Evolutionary conservation across 352 stramenopile genomes (phyloP), one percentile per base, ranked within the genome.

Genomic region (Globisporangium viniferum): DNA sequence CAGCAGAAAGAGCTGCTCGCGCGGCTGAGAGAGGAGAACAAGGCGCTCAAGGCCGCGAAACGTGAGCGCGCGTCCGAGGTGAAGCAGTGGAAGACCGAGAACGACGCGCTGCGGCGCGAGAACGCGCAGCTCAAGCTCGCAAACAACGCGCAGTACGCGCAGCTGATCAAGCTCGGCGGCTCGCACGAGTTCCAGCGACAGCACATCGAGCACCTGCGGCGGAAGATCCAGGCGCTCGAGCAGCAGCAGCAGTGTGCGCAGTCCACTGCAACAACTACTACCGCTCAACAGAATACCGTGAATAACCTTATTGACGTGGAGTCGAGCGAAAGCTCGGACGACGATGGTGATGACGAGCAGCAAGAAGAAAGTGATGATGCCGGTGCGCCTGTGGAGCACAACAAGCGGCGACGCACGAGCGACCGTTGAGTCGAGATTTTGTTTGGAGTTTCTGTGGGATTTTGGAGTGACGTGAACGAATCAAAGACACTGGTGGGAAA

Each of bases 141-240:
- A 14, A 66, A 66, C 29, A 46, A 66, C 46, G 49, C 60, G 60
- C 60, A 66, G 60, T 66, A 66, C 60, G 60, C 48, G 9, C 46
- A 66, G 60, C 60, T 66, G 15, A 56, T 66, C 60, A 66, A 66
- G 29, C 60, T 66, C 20, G 60, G 60, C 24, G 33, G 60, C 48
- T 66, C 60, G 29, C 60, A 66, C 60, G 60, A 66, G 60, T 66
- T 66, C 46, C 60, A 66, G 60, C 60, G 60, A 48, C 60, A 66
- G 48, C 60, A 66, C 60, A 66, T 66, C 6, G 60, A 66, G 46
- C 60, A 66, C 48, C 29, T 66, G 48, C 46, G 60, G 2, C 60
- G 48, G 27, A 66, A 59, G 60, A 66, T 66, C 60, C 60, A 66
- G 29, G 60, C 10, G 31, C 60, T 66, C n/a, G 46, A 66, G 60